phyloP scores from a whole-genome alignment of 306 rosid species.

The Quercus ilex region DNA sequence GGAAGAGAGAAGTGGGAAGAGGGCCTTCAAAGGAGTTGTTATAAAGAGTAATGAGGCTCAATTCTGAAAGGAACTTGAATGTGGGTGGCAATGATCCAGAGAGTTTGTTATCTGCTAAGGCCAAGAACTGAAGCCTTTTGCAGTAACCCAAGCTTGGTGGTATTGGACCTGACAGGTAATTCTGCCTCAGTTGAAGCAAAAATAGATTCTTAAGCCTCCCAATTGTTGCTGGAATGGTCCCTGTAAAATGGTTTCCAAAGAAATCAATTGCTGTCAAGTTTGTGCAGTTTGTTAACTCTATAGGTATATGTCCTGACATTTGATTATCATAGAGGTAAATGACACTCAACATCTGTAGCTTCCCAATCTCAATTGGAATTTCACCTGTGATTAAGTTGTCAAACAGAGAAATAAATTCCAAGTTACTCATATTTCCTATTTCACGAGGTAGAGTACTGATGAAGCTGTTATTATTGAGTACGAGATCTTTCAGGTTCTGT shows the following conservation, averaged over 20 bases:
- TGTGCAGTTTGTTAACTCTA: slow-evolving; percentile 77
- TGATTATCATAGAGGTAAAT: slow-evolving; percentile 88
- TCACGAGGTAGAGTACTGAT: slow-evolving; percentile 62
- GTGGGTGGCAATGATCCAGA: slow-evolving; percentile 86
- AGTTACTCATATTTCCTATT: slow-evolving; percentile 67
- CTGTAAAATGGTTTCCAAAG: slow-evolving; percentile 81
- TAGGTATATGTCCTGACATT: slow-evolving; percentile 76
- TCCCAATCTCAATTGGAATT: slow-evolving; percentile 80
- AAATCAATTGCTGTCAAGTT: slow-evolving; percentile 72
- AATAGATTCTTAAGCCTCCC: slow-evolving; percentile 73
- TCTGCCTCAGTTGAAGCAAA: slow-evolving; percentile 89
- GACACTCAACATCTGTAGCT: slow-evolving; percentile 47
- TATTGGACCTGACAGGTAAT: slow-evolving; percentile 76
- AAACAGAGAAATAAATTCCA: slow-evolving; percentile 65
- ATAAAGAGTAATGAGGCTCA: slow-evolving; percentile 73
- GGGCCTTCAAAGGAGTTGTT: slow-evolving; percentile 93
- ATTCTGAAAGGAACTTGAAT: slow-evolving; percentile 71
- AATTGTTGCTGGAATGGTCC: slow-evolving; percentile 72
- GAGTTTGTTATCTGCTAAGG: slow-evolving; percentile 86
- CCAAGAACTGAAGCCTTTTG: slow-evolving; percentile 65
- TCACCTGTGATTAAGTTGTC: slow-evolving; percentile 63
- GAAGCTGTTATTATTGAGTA: slow-evolving; percentile 86
- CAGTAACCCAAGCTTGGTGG: slow-evolving; percentile 94
- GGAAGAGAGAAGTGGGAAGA: slow-evolving; percentile 62
- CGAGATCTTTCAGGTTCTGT: slow-evolving; percentile 63